Base-by-base conservation (phyloP, 179 eudicot species). In the Silene noctiflora region DNA sequence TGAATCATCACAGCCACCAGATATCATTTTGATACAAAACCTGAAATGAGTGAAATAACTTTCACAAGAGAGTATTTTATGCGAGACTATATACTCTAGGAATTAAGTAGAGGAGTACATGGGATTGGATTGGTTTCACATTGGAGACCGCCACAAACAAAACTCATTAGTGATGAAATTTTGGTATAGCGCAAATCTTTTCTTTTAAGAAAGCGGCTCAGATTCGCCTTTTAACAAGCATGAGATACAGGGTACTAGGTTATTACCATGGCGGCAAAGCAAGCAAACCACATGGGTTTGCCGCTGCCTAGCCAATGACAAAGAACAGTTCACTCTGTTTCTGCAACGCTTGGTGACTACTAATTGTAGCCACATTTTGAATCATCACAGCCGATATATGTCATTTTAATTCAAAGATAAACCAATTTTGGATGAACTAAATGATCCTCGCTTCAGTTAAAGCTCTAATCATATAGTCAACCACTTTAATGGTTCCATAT, bases 191-290 rank as follows among this genome's bases (percentile, higher is more conserved):
- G 10, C n/a, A 20, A 20, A 60, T 19, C 64, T 60, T 6, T 60
- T 19, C 7, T 25, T 20, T 14, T 1, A 39, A 29, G 29, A 53
- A 11, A 76, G 65, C 66, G 80, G 77, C 83, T 81, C 83, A 76
- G 77, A 81, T 81, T 81, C 83, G 77, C 80, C 74, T 81, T 81
- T 72, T 33, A 58, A 72, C 80, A 76, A 55, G 74, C 69, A 76
- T 59, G 67, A 78, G 71, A 3, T 11, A 33, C 27, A 67, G 56
- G 60, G 21, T 14, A 33, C 4, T 12, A 31, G 69, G 42, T 19
- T 75, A 21, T 8, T 51, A n/a, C 44, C 80, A 78, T 72, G 67
- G 73, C 73, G 67, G 72, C 76, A 72, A 44, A 78, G 48, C 42
- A 17, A 74, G 78, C 67, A 77, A 56, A 74, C 39, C 79, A 51